Percentiles rank a stretch among this genome's conserved stretches.
Conservation (phyloP, 2,329 filamentous ascomycete genomes). For the Fusarium zealandicum region DNA sequence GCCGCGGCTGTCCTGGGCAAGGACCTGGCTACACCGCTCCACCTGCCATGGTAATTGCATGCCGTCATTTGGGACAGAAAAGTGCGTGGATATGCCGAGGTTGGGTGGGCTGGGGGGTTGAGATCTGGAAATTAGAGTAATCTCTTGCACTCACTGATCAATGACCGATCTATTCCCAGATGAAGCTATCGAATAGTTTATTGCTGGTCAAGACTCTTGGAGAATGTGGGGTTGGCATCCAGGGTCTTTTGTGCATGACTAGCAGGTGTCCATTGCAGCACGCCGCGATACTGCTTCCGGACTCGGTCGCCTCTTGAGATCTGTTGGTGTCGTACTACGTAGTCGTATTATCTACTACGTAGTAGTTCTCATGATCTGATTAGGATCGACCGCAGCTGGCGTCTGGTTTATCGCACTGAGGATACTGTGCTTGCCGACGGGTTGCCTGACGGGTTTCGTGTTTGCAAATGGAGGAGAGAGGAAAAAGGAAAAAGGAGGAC, state of each 20-base stretch:
- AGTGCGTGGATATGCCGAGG: not conserved
- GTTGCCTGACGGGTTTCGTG: not conserved
- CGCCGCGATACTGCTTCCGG: slow-evolving; percentile 21
- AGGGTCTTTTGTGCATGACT: slow-evolving; percentile 27
- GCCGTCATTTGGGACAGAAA: not conserved
- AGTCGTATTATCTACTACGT: not conserved
- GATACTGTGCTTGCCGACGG: slow-evolving; percentile 10
- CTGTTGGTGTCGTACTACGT: too few relatives aligned
- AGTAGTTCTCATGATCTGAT: slow-evolving; percentile 18
- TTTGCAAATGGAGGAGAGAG: not conserved
- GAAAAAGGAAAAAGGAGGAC: not conserved
- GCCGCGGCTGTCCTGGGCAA: slow-evolving; percentile 69
- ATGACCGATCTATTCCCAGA: slow-evolving; percentile 8
- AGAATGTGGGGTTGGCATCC: slow-evolving; percentile 33
- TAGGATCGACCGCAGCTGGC: slow-evolving; percentile 23
- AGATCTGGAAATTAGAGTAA: slow-evolving; percentile 28
- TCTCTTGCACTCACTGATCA: slow-evolving; percentile 10
- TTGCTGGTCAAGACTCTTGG: slow-evolving; percentile 5
- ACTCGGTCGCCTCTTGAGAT: not conserved
- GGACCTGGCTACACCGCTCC: slow-evolving; percentile 67
- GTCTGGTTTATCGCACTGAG: not conserved
- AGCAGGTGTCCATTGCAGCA: slow-evolving; percentile 4
- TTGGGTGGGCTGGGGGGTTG: slow-evolving; percentile 2
- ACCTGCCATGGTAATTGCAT: slow-evolving; percentile 66
- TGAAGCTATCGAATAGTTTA: slow-evolving; percentile 18